Evolutionary conservation across 352 stramenopile genomes (phyloP).

Genomic region (Phytopythium sindhum): DNA sequence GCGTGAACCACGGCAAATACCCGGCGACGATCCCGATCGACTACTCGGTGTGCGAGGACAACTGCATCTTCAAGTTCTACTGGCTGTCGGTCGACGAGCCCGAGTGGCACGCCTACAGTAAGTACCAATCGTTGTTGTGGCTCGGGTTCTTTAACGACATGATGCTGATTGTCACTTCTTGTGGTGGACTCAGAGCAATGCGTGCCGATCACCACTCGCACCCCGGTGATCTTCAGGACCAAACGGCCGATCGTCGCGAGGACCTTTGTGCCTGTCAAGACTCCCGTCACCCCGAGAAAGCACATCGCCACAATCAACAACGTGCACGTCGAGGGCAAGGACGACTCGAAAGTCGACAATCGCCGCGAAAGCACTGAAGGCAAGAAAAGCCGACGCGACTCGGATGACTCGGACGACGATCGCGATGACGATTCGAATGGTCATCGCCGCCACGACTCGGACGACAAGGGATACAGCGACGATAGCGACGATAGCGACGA

Average conservation of each 20-base stretch:
- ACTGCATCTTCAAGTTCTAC: slow-evolving; percentile 36
- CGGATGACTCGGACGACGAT: not conserved
- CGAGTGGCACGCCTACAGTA: slow-evolving; percentile 28
- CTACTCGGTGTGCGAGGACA: slow-evolving; percentile 28
- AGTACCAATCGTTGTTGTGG: not conserved
- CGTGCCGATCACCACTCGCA: not conserved
- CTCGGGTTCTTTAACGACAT: not conserved
- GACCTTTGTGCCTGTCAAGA: not conserved
- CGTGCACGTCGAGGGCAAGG: not conserved
- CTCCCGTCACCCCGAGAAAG: not conserved
- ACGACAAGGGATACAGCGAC: not conserved
- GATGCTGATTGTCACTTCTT: not conserved
- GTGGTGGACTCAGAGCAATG: slow-evolving; percentile 11
- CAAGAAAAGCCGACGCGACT: not conserved
- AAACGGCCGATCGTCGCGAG: not conserved
- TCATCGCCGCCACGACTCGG: not conserved
- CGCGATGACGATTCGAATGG: not conserved
- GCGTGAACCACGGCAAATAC: slow-evolving; percentile 16
- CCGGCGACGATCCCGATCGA: slow-evolving; percentile 30
- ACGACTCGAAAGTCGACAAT: not conserved
- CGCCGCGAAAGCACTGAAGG: not conserved
- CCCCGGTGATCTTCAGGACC: not conserved
- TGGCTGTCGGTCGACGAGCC: slow-evolving; percentile 29
- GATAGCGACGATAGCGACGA: not conserved
- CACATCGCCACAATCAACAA: not conserved